Evolutionary conservation across 768 basidiomycete genomes (phyloP), one percentile per base, ranked within the genome.

Genomic region (Boletus patriciae): DNA sequence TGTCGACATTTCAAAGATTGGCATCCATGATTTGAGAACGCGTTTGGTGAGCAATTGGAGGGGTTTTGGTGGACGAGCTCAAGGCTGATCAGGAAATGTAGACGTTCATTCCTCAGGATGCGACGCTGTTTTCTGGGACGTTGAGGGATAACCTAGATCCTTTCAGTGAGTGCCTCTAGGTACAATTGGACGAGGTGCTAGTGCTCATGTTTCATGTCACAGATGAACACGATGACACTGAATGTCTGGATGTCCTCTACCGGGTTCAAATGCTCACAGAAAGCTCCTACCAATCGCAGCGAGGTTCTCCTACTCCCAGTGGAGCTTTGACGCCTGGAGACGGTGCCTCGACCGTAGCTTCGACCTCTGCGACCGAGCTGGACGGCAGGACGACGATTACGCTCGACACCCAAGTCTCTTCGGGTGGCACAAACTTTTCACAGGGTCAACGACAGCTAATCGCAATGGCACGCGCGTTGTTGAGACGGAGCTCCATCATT

Each of bases 361-460:
- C 78, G 2, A 72, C 78, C 0, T 53, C 65, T 4, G 66, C 69
- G 12, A 88, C 86, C 0, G 84, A 86, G 23, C 67, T 78, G 3
- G 88, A 89, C 21, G 52, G 64, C 31, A 87, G 82, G 66, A 78
- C 77, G 1, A 75, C 76, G 0, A 75, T 95, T 29, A 78, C 83
- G 1, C 78, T 96, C 4, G 84, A 90, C 19, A 90, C 88, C 0
- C 84, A 88, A 57, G 88, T 96, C 10, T 91, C 91, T 1, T 80
- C 90, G 1, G 93, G 93, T 0, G 94, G 94, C 0, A 79, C 85
- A 31, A 96, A 97, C 74, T 95, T 97, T 71, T 94, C 91, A 2
- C 91, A 94, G 57, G 94, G 95, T 11, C 94, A 98, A 67, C 72
- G 93, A 11, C 94, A 98, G 64, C 74, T 93, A 16, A 88, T 94